Evolutionary conservation across 306 rosid genomes (phyloP).

Genomic region (Ormosia emarginata): DNA sequence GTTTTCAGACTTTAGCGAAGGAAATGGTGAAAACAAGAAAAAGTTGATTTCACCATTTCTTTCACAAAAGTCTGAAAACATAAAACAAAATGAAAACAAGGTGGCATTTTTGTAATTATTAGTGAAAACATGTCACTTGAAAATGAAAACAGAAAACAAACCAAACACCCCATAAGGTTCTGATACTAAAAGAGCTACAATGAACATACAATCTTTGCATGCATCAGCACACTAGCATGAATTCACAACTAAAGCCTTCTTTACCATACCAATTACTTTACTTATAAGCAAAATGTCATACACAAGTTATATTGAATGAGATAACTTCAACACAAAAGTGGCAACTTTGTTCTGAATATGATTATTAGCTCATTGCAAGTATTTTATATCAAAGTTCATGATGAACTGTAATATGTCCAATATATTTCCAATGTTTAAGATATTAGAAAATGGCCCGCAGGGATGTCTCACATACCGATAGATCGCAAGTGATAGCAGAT

Average conservation of each 20-base stretch:
- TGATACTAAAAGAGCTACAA: neutral
- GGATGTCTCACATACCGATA: slow-evolving; percentile 70
- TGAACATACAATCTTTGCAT: slow-evolving; percentile 12
- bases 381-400: neutral
- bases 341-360: slow-evolving; percentile 6
- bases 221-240: slow-evolving; percentile 13
- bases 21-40: no score
- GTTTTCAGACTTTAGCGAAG: no score
- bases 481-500: slow-evolving; percentile 83
- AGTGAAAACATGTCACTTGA: no score
- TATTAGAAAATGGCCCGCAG: neutral
- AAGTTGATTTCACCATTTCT: no score
- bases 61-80: no score
- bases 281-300: neutral
- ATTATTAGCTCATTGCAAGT: neutral
- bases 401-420: neutral
- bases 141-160: no score
- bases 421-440: neutral
- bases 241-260: slow-evolving; percentile 10
- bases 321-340: neutral
- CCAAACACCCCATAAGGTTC: neutral
- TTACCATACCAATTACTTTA: neutral
- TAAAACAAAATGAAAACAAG: no score
- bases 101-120: no score
- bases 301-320: neutral